These are phyloP conservation scores for Scutellaria galericulata DNA, from an alignment of 257 asterid species.

Conservation along the genomic window DNA sequence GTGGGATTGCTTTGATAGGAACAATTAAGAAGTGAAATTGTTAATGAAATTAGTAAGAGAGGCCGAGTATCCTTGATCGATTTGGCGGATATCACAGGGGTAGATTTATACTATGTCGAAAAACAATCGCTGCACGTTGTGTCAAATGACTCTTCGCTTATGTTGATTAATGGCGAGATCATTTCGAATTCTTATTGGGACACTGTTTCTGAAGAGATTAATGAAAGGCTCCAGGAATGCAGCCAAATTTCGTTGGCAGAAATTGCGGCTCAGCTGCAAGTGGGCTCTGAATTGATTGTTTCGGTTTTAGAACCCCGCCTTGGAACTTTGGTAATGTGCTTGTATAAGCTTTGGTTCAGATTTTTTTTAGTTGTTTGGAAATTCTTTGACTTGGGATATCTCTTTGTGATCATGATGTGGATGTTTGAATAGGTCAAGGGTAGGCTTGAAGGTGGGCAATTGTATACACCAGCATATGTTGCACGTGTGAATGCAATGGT, in stretches of 20 bases:
- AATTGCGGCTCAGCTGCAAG: constrained; percentile 91
- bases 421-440: constrained; percentile 74
- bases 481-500: constrained; percentile 95
- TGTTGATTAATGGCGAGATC: constrained; percentile 91
- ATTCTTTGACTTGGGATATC: constrained; percentile 26
- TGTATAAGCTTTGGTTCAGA: not conserved
- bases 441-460: constrained; percentile 96
- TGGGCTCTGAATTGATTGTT: constrained; percentile 78
- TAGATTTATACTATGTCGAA: constrained; percentile 91
- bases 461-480: constrained; percentile 98
- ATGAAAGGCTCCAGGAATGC: constrained; percentile 94
- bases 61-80: constrained; percentile 89
- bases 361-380: not conserved
- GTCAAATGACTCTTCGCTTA: constrained; percentile 64
- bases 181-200: constrained; percentile 87
- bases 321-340: constrained; percentile 71
- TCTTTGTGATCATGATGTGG: constrained; percentile 29
- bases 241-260: constrained; percentile 96
- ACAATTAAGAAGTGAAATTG: constrained; percentile 83
- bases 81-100: constrained; percentile 75
- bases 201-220: constrained; percentile 84
- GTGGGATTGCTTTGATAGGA: constrained; percentile 55
- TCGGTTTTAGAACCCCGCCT: constrained; percentile 89
- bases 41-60: constrained; percentile 56
- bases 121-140: constrained; percentile 77